A percentile compares a stretch with the other conserved stretches of the same genome.
Evolutionary conservation across 139 green algal species (phyloP).

Genomic region (Marvania coccoides): DNA sequence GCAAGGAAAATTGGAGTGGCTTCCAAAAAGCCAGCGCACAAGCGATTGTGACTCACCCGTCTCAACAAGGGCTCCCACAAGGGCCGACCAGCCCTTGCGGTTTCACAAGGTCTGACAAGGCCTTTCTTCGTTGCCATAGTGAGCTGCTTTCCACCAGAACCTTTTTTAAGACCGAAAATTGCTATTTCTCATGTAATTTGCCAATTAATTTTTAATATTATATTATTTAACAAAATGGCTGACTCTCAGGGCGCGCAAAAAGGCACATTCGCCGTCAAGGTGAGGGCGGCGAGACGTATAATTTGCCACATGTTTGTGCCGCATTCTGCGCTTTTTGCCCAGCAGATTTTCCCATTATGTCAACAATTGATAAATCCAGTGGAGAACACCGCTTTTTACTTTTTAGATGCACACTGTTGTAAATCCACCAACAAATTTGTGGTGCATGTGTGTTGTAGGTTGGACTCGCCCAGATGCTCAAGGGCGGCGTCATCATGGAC

Average conservation of each 20-base stretch:
- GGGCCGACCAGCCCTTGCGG: too few species aligned
- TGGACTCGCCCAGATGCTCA: slow-evolving; percentile 97
- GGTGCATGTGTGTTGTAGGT: slow-evolving; percentile 53
- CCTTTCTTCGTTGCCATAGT: too few species aligned
- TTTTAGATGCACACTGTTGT: background rate
- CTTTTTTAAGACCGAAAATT: too few species aligned
- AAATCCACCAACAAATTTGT: background rate
- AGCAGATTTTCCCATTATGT: background rate
- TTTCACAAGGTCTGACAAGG: too few species aligned
- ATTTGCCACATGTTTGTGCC: background rate
- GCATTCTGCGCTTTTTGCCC: background rate
- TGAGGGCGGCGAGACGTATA: slow-evolving; percentile 8
- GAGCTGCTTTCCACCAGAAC: too few species aligned
- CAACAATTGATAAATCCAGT: background rate
- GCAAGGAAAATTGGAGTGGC: too few species aligned
- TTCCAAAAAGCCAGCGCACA: too few species aligned
- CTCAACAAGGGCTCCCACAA: too few species aligned
- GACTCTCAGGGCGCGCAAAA: slow-evolving; percentile 10
- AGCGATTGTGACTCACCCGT: too few species aligned
- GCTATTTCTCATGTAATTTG: too few species aligned
- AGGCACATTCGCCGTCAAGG: slow-evolving; percentile 76
- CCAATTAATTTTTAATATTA: too few species aligned
- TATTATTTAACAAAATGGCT: too few species aligned
- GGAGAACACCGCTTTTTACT: background rate
- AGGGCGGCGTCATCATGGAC: slow-evolving; percentile 99